These are phyloP conservation scores for Monoraphidium neglectum DNA, from an alignment of 139 green algal genomes.

Conservation along the genomic window DNA sequence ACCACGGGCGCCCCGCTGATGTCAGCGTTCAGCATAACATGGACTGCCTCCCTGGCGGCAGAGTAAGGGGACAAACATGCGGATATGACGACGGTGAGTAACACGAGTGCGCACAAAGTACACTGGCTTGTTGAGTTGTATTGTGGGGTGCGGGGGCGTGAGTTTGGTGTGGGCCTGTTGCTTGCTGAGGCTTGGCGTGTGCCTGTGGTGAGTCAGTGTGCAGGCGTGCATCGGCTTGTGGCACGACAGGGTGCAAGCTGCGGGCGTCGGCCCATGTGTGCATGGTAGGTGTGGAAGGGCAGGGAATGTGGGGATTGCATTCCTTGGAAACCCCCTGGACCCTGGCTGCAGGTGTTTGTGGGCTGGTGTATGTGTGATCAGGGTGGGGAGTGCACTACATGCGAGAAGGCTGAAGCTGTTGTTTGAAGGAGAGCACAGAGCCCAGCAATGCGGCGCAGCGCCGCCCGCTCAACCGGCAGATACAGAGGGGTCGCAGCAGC, in stretches of 20 bases:
- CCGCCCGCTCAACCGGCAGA: background rate
- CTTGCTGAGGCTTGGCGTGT: background rate
- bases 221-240: no score
- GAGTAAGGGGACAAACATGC: background rate
- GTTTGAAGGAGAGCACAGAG: no score
- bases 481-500: background rate
- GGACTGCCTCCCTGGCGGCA: conserved; percentile 33
- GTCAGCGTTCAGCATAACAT: conserved; percentile 35
- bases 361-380: no score
- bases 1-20: conserved; percentile 38
- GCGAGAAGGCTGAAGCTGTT: no score
- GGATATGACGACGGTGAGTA: background rate
- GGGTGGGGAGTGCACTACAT: no score
- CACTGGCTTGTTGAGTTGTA: background rate
- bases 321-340: no score
- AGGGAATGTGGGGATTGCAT: no score
- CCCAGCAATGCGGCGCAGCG: background rate
- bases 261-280: no score
- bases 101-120: background rate
- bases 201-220: no score
- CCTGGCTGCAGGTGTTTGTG: no score
- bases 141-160: background rate
- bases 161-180: background rate
- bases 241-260: no score
- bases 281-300: no score